These are phyloP conservation scores for Harringtonia aguacate DNA, from an alignment of 2,329 filamentous ascomycete species.

Conservation along the genomic window DNA sequence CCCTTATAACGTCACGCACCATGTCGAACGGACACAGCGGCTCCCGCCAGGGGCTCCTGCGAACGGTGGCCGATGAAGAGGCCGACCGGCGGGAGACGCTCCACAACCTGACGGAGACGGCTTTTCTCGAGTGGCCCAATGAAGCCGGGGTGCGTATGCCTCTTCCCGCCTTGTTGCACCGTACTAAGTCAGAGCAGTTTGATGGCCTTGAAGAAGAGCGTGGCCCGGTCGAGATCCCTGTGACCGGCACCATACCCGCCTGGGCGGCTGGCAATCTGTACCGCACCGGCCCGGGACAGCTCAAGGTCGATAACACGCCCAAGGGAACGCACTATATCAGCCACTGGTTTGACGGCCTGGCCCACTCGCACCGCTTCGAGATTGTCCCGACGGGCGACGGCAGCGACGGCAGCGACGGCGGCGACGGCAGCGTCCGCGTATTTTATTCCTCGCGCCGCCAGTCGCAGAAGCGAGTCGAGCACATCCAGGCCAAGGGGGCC, in stretches of 20 bases:
- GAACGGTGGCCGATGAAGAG: background rate
- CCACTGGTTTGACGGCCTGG: conserved; percentile 78
- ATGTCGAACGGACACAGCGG: background rate
- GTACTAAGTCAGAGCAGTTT: too few species aligned
- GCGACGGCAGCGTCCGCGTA: conserved; percentile 29
- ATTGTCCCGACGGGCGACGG: conserved; percentile 34
- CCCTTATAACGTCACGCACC: too few species aligned
- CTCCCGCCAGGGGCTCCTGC: background rate
- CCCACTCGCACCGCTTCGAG: conserved; percentile 61
- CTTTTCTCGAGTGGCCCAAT: background rate
- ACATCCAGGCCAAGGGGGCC: conserved; percentile 50
- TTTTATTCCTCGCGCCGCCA: conserved; percentile 63
- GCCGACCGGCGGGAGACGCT: background rate
- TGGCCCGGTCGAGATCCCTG: conserved; percentile 49
- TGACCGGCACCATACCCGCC: conserved; percentile 56
- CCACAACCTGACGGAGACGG: background rate
- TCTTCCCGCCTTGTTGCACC: too few species aligned
- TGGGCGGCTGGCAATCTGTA: conserved; percentile 65
- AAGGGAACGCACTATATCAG: conserved; percentile 49
- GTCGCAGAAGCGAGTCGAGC: conserved; percentile 51
- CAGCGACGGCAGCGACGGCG: background rate
- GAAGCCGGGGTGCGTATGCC: background rate
- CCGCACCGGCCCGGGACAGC: conserved; percentile 61
- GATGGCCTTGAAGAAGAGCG: conserved; percentile 55
- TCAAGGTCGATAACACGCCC: conserved; percentile 46